Conservation (phyloP, 805 yeast genomes). For the Candida alai region DNA sequence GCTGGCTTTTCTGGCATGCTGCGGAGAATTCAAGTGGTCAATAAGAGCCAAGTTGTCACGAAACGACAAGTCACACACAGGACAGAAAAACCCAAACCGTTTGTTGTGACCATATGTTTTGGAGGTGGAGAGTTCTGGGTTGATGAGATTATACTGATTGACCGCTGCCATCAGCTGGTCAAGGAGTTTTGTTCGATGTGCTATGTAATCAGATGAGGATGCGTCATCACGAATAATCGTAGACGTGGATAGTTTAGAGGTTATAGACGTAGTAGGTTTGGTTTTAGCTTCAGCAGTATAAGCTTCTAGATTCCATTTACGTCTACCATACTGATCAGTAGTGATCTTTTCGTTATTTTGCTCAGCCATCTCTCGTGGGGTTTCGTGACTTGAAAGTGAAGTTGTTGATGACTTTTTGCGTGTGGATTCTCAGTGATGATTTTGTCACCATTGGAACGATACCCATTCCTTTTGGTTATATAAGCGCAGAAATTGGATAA, state of each 20-base stretch:
- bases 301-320: slow-evolving; percentile 70
- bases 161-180: slow-evolving; percentile 30
- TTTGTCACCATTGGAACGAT: no score
- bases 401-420: no score
- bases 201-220: slow-evolving; percentile 18
- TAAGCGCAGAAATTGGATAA: no score
- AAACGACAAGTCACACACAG: slow-evolving; percentile 71
- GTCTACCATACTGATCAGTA: slow-evolving; percentile 56
- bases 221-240: slow-evolving; percentile 7
- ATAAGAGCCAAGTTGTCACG: slow-evolving; percentile 78
- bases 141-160: slow-evolving; percentile 31
- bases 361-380: no score
- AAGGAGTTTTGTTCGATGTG: slow-evolving; percentile 31
- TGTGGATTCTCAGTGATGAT: no score
- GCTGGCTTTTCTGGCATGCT: slow-evolving; percentile 47
- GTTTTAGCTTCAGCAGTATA: slow-evolving; percentile 48
- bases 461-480: no score
- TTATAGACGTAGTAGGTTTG: slow-evolving; percentile 9
- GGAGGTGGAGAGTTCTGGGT: slow-evolving; percentile 15
- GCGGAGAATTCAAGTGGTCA: slow-evolving; percentile 78
- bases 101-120: slow-evolving; percentile 34
- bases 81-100: slow-evolving; percentile 85
- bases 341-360: slow-evolving; percentile 19
- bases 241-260: neutral
- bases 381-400: no score